Evolutionary conservation across 163 green algal species (phyloP), one percentile per base, ranked within the genome.

Genomic region (Coccomyxa subellipsoidea): DNA sequence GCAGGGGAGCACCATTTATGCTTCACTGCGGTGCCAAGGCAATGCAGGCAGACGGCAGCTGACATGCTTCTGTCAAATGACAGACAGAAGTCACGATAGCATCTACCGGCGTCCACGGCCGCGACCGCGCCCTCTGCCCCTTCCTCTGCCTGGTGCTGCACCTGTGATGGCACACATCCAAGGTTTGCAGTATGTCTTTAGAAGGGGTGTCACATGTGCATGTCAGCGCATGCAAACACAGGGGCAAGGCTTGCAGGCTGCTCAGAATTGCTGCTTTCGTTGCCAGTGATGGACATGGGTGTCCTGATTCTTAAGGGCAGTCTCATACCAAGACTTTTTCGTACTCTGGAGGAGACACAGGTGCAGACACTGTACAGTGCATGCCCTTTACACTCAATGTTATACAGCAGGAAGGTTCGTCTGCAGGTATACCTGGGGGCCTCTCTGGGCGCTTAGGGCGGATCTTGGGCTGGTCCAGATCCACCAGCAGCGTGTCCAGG

Each of bases 401-500:
- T 73, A 23, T 23, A 36, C 66, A 54, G n/a, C 71, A 80, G 35
- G 34, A 75, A 38, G 69, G 15, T 35, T 32, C 0, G 25, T 4
- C 39, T 59, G 47, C 47, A 59, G 47, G n/a, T n/a, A n/a, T n/a
- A 70, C 69, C 39, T 83, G 69, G 12, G 36, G 53, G 80, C 72
- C 87, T 80, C 77, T 90, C 88, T 53, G 86, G 85, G 39, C 91
- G 91, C 78, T 96, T 96, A 0, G 94, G 94, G 77, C 95, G 85
- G 40, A 92, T 95, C 90, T 98, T 98, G 18, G 94, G 93, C 83
- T 96, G 91, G 84, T 98, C 95, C 47, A 98, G 94, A 78, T 99
- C 97, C 0, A 99, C 97, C 9, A 99, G 90, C 54, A 99, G 90
- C 1, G 97, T 98, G 88, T 99, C 97, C 27, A 99, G 89, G 88